Evolutionary conservation across 2,329 filamentous ascomycete genomes (phyloP), one percentile per base, ranked within the genome.

Genomic region (Aspergillus phoenicis): DNA sequence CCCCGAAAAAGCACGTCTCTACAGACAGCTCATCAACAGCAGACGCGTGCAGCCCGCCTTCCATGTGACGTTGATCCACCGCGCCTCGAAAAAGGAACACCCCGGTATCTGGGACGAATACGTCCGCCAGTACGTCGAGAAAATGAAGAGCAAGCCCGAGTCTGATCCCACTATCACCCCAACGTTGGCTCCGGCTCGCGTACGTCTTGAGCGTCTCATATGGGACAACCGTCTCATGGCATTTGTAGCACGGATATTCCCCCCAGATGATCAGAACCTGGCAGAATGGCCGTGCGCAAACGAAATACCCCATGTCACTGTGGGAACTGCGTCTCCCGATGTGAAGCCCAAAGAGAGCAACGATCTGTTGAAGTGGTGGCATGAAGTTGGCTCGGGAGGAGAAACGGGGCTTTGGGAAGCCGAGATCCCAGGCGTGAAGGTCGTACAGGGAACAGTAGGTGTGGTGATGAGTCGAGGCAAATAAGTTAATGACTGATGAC

Each of bases 291-390:
- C 87, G 58, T 94, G 89, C 63, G 84, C 86, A 47, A 99, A 99
- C 72, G 78, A 83, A 13, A 83, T 96, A 33, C 87, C 93, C 10
- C 95, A 99, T 74, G 86, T 99, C 62, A 99, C 95, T 0, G 83
- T 98, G 7, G 95, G 95, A 20, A 99, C 95, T 0, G 86, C 87
- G 8, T 85, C 88, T 66, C 77, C 82, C 51, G 76, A 82, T 7
- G 86, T 98, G 70, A 98, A 97, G 80, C 94, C 95, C 0, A 93
- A 91, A 77, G 94, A 99, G 81, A 96, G 93, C 79, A 99, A 99
- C 72, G 88, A 91, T 61, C 69, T 99, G 71, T 76, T 99, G 60
- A 83, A 83, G 64, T 82, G 82, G 62, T 98, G 94, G 94, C 73
- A 95, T 63, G 82, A 89, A 64, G 75, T 78, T 53, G 87, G 87